These are phyloP conservation scores for Aspergillus sp. DNA, from an alignment of 2,329 filamentous ascomycete genomes.

Conservation along the genomic window DNA sequence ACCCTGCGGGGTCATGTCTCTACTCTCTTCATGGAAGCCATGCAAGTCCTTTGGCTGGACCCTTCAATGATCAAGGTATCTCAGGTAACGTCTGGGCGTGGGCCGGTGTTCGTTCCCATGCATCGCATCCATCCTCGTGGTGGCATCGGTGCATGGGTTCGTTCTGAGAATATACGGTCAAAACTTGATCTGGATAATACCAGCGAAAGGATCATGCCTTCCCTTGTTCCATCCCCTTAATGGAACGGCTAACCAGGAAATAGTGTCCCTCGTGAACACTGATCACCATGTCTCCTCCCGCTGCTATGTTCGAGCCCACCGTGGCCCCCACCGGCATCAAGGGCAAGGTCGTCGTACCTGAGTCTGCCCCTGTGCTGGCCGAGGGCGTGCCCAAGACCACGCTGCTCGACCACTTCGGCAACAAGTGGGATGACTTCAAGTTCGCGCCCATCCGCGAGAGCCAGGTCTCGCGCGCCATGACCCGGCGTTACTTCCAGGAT, in stretches of 20 bases:
- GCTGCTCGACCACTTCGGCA: slow-evolving; percentile 64
- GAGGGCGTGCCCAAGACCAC: slow-evolving; percentile 48
- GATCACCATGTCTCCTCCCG: slow-evolving; percentile 73
- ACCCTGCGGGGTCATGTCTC: slow-evolving; percentile 4
- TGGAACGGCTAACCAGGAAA: slow-evolving; percentile 42
- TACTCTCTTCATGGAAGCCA: slow-evolving; percentile 33
- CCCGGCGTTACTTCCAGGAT: slow-evolving; percentile 86
- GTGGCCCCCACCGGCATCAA: slow-evolving; percentile 40
- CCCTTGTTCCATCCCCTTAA: slow-evolving; percentile 43
- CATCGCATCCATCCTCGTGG: slow-evolving; percentile 8
- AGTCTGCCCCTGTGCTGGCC: slow-evolving; percentile 33
- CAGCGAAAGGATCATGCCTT: slow-evolving; percentile 99
- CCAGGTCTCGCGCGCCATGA: slow-evolving; percentile 92
- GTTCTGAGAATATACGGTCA: slow-evolving; percentile 81
- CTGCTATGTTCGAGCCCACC: slow-evolving; percentile 60
- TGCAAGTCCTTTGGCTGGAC: slow-evolving; percentile 40
- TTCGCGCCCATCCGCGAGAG: slow-evolving; percentile 88
- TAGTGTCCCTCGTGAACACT: slow-evolving; percentile 17
- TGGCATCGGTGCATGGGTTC: slow-evolving; percentile 25
- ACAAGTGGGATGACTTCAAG: slow-evolving; percentile 77
- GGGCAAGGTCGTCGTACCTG: slow-evolving; percentile 45
- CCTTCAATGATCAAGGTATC: slow-evolving; percentile 49
- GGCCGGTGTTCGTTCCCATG: slow-evolving; percentile 61
- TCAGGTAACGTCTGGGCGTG: slow-evolving; percentile 55
- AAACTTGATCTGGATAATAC: slow-evolving; percentile 99